These are phyloP conservation scores for Paramecium sonneborni DNA, from an alignment of 73 alveolate species.

Conservation along the genomic window DNA sequence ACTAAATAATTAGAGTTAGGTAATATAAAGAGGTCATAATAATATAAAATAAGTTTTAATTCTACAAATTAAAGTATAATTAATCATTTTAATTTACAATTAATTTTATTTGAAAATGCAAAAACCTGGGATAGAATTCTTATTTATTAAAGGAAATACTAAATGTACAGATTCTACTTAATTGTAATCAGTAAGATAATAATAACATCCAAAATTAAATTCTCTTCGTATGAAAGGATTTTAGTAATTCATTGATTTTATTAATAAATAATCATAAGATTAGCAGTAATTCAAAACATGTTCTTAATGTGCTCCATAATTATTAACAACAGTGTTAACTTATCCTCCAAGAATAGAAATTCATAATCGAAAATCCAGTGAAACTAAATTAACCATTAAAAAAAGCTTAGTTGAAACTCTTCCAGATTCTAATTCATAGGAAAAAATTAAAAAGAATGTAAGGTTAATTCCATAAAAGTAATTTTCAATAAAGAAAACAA, in stretches of 20 bases:
- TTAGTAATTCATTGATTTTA: neutral
- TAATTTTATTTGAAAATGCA: neutral
- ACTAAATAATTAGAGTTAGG: no score
- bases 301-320: neutral
- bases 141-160: conserved; percentile 14
- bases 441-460: neutral
- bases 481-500: neutral
- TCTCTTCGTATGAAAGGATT: conserved; percentile 6
- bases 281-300: neutral
- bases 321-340: neutral
- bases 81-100: neutral
- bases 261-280: neutral
- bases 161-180: neutral
- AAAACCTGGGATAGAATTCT: neutral
- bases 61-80: neutral
- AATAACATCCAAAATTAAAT: neutral
- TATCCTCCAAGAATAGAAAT: conserved; percentile 49
- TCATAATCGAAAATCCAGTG: neutral
- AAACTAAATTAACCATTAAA: neutral
- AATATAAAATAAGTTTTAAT: no score
- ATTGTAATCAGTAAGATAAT: neutral
- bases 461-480: neutral
- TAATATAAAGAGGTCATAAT: no score
- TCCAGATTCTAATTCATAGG: neutral
- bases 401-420: neutral